These are phyloP conservation scores for Tolypocladium endophyticum DNA, from an alignment of 2,329 filamentous ascomycete species.

Conservation along the genomic window DNA sequence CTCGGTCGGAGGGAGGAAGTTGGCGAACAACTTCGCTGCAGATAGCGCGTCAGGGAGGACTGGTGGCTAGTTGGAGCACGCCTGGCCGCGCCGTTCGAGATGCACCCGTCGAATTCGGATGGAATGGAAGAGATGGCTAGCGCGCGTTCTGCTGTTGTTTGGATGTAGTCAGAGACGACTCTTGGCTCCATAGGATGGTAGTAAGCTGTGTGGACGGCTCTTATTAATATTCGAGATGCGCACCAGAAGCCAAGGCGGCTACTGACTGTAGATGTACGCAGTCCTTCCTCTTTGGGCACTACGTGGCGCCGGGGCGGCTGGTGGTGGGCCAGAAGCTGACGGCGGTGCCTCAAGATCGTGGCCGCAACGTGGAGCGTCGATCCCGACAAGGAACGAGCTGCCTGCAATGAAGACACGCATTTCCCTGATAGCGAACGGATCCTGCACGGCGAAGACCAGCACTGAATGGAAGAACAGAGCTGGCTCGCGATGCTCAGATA, in stretches of 20 bases:
- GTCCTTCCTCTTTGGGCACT: background rate
- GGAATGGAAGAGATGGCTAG: background rate
- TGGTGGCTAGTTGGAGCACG: background rate
- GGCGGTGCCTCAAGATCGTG: background rate
- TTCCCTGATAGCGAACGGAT: too few relatives aligned
- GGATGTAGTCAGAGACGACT: background rate
- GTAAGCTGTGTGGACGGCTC: background rate
- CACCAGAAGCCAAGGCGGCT: background rate
- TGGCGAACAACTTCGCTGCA: background rate
- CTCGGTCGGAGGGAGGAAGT: background rate
- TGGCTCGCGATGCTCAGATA: too few relatives aligned
- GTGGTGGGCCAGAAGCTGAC: background rate
- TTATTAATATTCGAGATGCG: background rate
- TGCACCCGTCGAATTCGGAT: too few relatives aligned
- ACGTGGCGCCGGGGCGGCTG: background rate
- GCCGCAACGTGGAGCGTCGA: background rate
- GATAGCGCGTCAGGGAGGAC: background rate
- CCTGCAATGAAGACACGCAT: too few relatives aligned
- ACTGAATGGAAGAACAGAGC: background rate
- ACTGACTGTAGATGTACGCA: background rate
- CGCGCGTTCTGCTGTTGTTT: background rate
- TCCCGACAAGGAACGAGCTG: background rate
- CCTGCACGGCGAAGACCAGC: background rate
- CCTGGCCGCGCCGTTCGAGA: background rate
- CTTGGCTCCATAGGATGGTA: background rate